These are phyloP conservation scores for Acrodontium crateriforme DNA, from an alignment of 2,329 filamentous ascomycete genomes.

Conservation along the genomic window DNA sequence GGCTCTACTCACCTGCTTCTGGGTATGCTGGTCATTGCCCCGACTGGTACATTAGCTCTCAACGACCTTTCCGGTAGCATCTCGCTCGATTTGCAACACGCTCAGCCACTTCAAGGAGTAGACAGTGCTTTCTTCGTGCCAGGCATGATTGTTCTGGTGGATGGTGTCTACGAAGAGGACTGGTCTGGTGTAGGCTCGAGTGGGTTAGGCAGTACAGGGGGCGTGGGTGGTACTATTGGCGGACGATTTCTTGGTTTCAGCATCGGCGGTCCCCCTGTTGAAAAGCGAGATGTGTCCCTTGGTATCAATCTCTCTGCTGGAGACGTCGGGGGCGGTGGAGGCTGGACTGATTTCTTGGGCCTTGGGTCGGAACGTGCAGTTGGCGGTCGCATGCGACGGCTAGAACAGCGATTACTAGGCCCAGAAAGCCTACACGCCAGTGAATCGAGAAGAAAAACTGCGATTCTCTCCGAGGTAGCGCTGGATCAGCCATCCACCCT, in stretches of 20 bases:
- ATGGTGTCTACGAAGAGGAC: conserved; percentile 94
- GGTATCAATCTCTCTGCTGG: conserved; percentile 41
- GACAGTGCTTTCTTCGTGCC: conserved; percentile 84
- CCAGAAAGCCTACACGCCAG: conserved; percentile 11
- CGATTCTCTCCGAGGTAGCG: conserved; percentile 76
- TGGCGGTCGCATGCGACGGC: conserved; percentile 66
- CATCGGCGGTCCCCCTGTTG: conserved; percentile 80
- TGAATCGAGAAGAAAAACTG: conserved; percentile 34
- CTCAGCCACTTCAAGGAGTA: conserved; percentile 56
- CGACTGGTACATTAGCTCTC: conserved; percentile 68
- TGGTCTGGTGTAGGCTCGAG: conserved; percentile 52
- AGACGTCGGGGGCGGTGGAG: conserved; percentile 68
- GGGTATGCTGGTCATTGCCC: conserved; percentile 66
- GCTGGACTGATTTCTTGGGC: conserved; percentile 94
- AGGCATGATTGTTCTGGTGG: conserved; percentile 89
- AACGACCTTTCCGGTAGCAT: conserved; percentile 84
- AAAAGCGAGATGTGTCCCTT: conserved; percentile 66
- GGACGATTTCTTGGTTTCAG: conserved; percentile 84
- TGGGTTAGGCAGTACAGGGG: conserved; percentile 52
- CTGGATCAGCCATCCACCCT: conserved; percentile 74
- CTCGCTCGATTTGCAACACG: conserved; percentile 65
- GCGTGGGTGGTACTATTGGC: conserved; percentile 81
- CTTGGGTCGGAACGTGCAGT: conserved; percentile 78
- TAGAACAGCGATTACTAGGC: conserved; percentile 55
- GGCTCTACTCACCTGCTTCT: conserved; percentile 76